Evolutionary conservation across 331 rosid genomes (phyloP).

Genomic region (Malus hybrid): DNA sequence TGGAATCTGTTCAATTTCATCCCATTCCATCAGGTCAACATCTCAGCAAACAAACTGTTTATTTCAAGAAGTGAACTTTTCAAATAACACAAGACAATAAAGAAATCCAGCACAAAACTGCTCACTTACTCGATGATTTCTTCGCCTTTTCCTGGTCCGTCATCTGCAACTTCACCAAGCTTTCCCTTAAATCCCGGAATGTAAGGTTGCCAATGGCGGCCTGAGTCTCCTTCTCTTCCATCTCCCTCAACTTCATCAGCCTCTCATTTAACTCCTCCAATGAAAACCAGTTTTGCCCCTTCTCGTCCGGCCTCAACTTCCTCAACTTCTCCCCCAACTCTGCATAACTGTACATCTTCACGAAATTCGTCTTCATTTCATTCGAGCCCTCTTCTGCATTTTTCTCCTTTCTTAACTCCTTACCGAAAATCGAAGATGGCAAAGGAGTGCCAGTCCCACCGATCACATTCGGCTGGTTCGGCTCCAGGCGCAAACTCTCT

Average conservation of each 20-base stretch:
- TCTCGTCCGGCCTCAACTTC: conserved; percentile 43
- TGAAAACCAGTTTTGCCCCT: conserved; percentile 43
- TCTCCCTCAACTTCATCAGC: conserved; percentile 47
- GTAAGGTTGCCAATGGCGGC: not conserved
- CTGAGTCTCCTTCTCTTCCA: conserved; percentile 30
- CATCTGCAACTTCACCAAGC: not conserved
- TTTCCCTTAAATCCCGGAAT: conserved; percentile 6
- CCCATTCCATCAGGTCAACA: not conserved
- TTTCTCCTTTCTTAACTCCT: conserved; percentile 21
- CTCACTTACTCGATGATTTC: conserved; percentile 31
- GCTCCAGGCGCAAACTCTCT: conserved; percentile 19
- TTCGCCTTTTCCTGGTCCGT: not conserved
- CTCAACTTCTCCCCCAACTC: conserved; percentile 60
- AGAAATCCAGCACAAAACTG: not conserved
- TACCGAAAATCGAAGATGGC: conserved; percentile 28
- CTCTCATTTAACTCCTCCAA: conserved; percentile 60
- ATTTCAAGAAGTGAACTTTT: not conserved
- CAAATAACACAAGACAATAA: not conserved
- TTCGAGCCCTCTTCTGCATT: not conserved
- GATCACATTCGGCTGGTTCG: conserved; percentile 1
- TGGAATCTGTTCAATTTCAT: not conserved
- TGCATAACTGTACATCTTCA: conserved; percentile 18
- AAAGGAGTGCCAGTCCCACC: conserved; percentile 18
- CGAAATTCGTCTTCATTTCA: conserved; percentile 15
- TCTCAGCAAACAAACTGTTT: not conserved